Conservation (phyloP, 371 early-diverging fungal species). For the Mortierella sp. region DNA sequence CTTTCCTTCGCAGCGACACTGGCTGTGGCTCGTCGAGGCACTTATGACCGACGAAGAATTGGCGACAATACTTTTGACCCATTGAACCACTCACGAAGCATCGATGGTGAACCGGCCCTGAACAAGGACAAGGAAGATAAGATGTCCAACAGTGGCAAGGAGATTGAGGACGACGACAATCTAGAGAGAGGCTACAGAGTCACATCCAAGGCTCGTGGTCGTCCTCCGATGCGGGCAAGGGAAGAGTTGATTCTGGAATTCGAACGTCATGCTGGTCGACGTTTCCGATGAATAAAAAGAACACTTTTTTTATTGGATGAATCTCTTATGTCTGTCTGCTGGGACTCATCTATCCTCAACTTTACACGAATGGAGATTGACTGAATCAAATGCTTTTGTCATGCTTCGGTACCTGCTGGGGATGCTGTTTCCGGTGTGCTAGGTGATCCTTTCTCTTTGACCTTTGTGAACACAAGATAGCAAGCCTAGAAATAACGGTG, state of each 20-base stretch:
- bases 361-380: too few relatives aligned
- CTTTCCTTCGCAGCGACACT: conserved; percentile 41
- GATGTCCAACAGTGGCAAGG: background rate
- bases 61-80: conserved; percentile 32
- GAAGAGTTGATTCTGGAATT: conserved; percentile 32
- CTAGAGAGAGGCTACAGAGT: conserved; percentile 42
- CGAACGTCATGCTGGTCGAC: conserved; percentile 23
- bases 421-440: background rate
- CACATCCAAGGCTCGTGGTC: conserved; percentile 28
- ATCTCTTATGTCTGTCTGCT: too few relatives aligned
- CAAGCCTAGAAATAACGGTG: conserved; percentile 41
- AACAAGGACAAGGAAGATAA: background rate
- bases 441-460: conserved; percentile 25
- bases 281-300: conserved; percentile 6
- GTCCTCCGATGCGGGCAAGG: conserved; percentile 21
- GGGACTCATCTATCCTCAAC: background rate
- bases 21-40: conserved; percentile 27
- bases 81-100: background rate
- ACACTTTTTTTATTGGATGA: background rate
- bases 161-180: conserved; percentile 13
- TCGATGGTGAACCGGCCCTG: conserved; percentile 1
- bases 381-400: too few relatives aligned
- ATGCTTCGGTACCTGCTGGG: background rate
- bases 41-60: conserved; percentile 21
- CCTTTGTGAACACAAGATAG: conserved; percentile 59